phyloP scores from a whole-genome alignment of 2,329 filamentous ascomycete species.

The Dactylellina cionopaga region DNA sequence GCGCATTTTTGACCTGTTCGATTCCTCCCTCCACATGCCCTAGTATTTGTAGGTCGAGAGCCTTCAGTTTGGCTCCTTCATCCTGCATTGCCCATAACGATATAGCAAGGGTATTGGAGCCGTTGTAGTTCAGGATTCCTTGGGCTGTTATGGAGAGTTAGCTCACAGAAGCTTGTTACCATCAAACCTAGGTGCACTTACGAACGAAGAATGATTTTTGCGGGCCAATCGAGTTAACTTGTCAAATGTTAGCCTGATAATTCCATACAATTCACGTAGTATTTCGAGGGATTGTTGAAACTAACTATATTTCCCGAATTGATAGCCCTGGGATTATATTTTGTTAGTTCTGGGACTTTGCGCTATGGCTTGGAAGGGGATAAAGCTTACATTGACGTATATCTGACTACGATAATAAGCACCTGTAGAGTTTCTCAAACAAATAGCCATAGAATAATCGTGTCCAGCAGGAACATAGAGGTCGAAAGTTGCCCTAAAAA shows the following conservation, averaged over 20 bases:
- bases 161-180: neutral
- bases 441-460: conserved; percentile 72
- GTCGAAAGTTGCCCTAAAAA: conserved; percentile 64
- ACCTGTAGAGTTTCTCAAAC: conserved; percentile 65
- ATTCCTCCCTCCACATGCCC: conserved; percentile 67
- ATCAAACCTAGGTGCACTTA: conserved; percentile 3
- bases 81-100: conserved; percentile 74
- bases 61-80: conserved; percentile 68
- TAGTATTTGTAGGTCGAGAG: conserved; percentile 66
- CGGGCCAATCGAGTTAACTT: conserved; percentile 72
- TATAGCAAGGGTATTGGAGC: conserved; percentile 75
- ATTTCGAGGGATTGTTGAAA: neutral
- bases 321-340: conserved; percentile 67
- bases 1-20: conserved; percentile 61
- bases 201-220: conserved; percentile 76
- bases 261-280: too few relatives aligned
- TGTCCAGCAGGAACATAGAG: conserved; percentile 68
- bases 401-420: conserved; percentile 70
- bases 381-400: conserved; percentile 69
- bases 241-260: neutral
- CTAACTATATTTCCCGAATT: conserved; percentile 72
- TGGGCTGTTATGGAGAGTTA: conserved; percentile 29
- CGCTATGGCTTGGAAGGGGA: neutral
- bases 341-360: neutral
- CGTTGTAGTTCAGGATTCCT: conserved; percentile 73